These are phyloP conservation scores for Hepatocystis sp. DNA, from an alignment of 169 alveolate genomes.

Conservation along the genomic window DNA sequence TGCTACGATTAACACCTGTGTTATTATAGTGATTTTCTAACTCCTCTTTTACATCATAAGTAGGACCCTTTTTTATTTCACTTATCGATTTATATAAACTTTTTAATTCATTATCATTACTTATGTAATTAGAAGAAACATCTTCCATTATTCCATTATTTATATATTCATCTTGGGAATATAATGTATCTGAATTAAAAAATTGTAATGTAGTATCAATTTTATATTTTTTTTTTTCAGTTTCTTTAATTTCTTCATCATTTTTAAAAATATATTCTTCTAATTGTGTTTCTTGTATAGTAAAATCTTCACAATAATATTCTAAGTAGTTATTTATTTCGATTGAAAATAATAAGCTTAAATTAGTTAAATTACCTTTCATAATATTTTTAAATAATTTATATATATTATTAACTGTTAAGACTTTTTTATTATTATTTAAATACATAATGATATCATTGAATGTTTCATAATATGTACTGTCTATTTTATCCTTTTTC, in stretches of 20 bases:
- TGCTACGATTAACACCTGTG: no score
- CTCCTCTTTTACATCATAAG: no score
- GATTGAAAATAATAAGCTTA: conserved; percentile 64
- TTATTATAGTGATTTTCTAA: no score
- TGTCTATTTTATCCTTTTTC: neutral
- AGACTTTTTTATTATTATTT: neutral
- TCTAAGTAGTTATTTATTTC: conserved; percentile 60
- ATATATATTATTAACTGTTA: conserved; percentile 33
- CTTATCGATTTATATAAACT: conserved; percentile 11
- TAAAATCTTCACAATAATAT: conserved; percentile 36
- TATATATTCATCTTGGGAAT: conserved; percentile 10
- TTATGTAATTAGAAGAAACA: conserved; percentile 1
- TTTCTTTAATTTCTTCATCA: neutral
- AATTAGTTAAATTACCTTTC: conserved; percentile 55
- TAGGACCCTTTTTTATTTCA: no score
- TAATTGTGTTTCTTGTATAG: conserved; percentile 1
- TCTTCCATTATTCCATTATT: conserved; percentile 15
- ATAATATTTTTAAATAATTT: conserved; percentile 19
- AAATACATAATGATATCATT: conserved; percentile 14
- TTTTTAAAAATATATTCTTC: neutral
- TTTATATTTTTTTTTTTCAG: conserved; percentile 5
- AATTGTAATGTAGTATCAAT: conserved; percentile 18
- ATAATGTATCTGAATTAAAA: neutral
- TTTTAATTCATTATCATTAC: conserved; percentile 28
- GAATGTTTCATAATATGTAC: conserved; percentile 18